phyloP scores from a whole-genome alignment of 2,329 filamentous ascomycete genomes.

The Cytospora chrysosperma region DNA sequence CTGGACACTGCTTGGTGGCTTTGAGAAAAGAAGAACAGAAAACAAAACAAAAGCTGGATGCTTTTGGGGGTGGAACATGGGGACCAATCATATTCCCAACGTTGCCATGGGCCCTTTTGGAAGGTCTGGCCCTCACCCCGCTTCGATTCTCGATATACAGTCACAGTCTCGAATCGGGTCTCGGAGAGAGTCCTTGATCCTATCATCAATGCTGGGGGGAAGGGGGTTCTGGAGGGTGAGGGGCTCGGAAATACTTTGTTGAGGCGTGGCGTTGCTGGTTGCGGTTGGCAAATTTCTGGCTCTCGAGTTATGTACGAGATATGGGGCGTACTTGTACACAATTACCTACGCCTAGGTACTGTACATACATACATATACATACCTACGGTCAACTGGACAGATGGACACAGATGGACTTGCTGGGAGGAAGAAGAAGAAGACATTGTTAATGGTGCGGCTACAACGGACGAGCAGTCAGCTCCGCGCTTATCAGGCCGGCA shows the following conservation, averaged over 20 bases:
- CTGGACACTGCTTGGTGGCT: neutral
- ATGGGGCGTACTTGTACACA: slow-evolving; percentile 17
- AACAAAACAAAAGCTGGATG: neutral
- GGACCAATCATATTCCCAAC: neutral
- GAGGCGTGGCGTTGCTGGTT: slow-evolving; percentile 20
- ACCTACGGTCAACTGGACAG: neutral
- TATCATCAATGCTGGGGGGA: neutral
- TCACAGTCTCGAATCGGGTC: neutral
- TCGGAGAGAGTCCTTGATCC: neutral
- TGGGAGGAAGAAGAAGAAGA: neutral
- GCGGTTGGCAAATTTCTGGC: neutral
- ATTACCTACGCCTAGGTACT: slow-evolving; percentile 6
- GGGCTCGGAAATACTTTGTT: neutral
- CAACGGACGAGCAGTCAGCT: neutral
- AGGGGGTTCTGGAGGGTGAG: neutral
- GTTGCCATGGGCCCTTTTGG: neutral
- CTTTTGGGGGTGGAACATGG: neutral
- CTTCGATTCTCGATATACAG: neutral
- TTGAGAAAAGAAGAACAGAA: neutral
- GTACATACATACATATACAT: neutral
- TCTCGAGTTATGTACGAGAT: slow-evolving; percentile 1
- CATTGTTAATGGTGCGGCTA: neutral
- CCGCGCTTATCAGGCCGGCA: neutral
- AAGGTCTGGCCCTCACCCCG: neutral
- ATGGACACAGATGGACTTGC: neutral